phyloP scores from a whole-genome alignment of 2,329 filamentous ascomycete genomes.

The Exophiala phaeomuriformis region DNA sequence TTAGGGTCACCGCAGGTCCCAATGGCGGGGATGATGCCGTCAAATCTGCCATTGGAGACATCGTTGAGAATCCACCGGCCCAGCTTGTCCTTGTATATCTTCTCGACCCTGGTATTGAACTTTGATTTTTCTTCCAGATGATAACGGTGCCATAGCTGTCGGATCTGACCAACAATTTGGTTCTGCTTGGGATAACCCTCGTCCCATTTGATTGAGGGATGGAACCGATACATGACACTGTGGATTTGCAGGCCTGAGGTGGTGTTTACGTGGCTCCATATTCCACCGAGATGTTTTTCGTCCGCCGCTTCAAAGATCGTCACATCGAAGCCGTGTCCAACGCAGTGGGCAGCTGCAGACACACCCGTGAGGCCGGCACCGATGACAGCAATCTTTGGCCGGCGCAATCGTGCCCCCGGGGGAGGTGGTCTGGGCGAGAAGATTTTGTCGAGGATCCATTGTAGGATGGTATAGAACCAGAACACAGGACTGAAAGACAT shows the following conservation, averaged over 20 bases:
- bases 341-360: conserved; percentile 71
- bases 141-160: conserved; percentile 67
- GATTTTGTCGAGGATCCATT: conserved; percentile 56
- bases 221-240: conserved; percentile 80
- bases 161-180: conserved; percentile 67
- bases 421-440: conserved; percentile 64
- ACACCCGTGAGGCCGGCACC: conserved; percentile 68
- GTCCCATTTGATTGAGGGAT: conserved; percentile 68
- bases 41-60: conserved; percentile 61
- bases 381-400: conserved; percentile 62
- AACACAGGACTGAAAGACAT: conserved; percentile 28
- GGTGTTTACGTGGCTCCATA: conserved; percentile 79
- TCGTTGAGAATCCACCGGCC: conserved; percentile 75
- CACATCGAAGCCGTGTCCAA: conserved; percentile 79
- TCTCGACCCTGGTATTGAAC: conserved; percentile 63
- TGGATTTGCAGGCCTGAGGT: conserved; percentile 79
- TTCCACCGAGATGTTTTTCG: conserved; percentile 63
- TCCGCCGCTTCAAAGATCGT: conserved; percentile 67
- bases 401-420: conserved; percentile 48
- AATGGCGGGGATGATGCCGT: conserved; percentile 69
- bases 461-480: conserved; percentile 57
- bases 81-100: conserved; percentile 59
- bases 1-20: conserved; percentile 76
- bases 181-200: conserved; percentile 69
- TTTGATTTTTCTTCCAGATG: conserved; percentile 61